Conservation (phyloP, 2,329 filamentous ascomycete species). For the Phyllosticta citrichinensis region DNA sequence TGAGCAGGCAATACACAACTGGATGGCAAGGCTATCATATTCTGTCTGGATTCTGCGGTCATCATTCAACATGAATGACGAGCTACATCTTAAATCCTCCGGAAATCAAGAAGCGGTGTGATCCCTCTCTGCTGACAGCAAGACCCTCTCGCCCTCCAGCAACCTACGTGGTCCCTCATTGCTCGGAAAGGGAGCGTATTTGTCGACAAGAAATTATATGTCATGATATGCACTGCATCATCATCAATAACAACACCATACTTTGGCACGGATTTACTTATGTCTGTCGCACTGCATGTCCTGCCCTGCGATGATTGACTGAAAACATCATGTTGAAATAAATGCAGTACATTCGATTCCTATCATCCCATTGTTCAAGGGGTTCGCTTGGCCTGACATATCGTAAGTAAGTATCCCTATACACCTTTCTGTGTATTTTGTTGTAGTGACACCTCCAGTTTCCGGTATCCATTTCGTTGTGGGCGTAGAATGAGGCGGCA, state of each 20-base stretch:
- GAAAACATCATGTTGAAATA: slow-evolving; percentile 10
- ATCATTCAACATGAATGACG: no score
- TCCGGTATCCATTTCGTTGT: slow-evolving; percentile 25
- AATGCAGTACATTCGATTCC: slow-evolving; percentile 8
- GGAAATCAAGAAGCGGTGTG: background rate
- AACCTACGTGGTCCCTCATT: slow-evolving; percentile 13
- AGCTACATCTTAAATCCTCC: background rate
- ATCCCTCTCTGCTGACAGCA: background rate
- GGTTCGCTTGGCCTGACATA: background rate
- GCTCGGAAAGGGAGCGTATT: slow-evolving; percentile 17
- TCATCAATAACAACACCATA: background rate
- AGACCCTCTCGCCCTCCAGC: background rate
- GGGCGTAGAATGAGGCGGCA: slow-evolving; percentile 29
- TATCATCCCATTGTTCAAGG: slow-evolving; percentile 3
- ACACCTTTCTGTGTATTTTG: slow-evolving; percentile 2
- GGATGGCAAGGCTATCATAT: background rate
- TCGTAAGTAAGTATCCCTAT: background rate
- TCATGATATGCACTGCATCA: slow-evolving; percentile 14
- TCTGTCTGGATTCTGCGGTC: no score
- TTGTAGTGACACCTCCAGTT: slow-evolving; percentile 4
- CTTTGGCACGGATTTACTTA: background rate
- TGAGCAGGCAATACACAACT: background rate
- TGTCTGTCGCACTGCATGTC: slow-evolving; percentile 8
- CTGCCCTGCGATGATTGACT: slow-evolving; percentile 3
- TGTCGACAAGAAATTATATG: slow-evolving; percentile 18